Evolutionary conservation across 2,329 filamentous ascomycete genomes (phyloP).

Genomic region (Sporothrix mexicana): DNA sequence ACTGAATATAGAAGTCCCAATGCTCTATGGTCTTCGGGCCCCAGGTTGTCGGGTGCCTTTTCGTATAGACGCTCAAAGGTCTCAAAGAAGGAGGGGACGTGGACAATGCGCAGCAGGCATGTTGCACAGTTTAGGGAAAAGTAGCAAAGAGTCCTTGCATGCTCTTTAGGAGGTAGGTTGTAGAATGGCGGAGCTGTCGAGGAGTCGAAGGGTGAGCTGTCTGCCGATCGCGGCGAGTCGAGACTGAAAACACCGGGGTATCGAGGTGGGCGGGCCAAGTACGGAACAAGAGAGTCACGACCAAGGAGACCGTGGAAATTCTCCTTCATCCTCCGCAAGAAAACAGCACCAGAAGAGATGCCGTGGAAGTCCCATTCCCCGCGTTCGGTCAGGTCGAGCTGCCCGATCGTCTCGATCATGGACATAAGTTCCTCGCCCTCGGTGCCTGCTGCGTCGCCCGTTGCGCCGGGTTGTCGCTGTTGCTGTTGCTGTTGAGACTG

Average conservation of each 20-base stretch:
- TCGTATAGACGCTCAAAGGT: slow-evolving; percentile 80
- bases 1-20: slow-evolving; percentile 74
- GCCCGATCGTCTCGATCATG: slow-evolving; percentile 92
- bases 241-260: slow-evolving; percentile 61
- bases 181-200: slow-evolving; percentile 56
- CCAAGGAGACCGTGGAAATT: slow-evolving; percentile 81
- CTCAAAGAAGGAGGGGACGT: slow-evolving; percentile 80
- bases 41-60: slow-evolving; percentile 65
- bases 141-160: slow-evolving; percentile 59
- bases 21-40: slow-evolving; percentile 69
- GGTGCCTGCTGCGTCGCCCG: background rate
- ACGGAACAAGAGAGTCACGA: slow-evolving; percentile 64
- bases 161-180: slow-evolving; percentile 71
- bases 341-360: slow-evolving; percentile 88
- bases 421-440: slow-evolving; percentile 66
- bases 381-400: slow-evolving; percentile 87
- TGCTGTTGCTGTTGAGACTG: slow-evolving; percentile 44
- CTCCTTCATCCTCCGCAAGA: slow-evolving; percentile 83
- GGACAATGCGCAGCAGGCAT: slow-evolving; percentile 71
- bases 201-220: slow-evolving; percentile 68
- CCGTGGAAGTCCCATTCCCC: slow-evolving; percentile 96
- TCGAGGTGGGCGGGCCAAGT: slow-evolving; percentile 59
- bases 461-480: background rate
- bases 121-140: slow-evolving; percentile 64
- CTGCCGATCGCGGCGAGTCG: slow-evolving; percentile 70